phyloP scores from a whole-genome alignment of 1,139 yeast species.

The Kodamaea sp. region DNA sequence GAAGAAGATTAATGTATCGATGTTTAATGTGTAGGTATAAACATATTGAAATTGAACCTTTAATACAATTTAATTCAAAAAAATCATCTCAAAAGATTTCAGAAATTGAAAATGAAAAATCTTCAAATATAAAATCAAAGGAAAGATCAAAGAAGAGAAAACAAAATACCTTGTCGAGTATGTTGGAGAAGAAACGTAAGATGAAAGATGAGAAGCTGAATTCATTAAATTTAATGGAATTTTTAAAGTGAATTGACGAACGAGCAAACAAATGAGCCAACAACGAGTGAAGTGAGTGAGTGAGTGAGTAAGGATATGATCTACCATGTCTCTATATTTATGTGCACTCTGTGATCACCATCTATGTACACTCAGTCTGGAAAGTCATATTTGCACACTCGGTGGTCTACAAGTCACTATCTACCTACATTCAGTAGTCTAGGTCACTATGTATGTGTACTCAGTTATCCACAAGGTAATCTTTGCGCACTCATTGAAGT shows the following conservation, averaged over 20 bases:
- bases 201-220: constrained; percentile 26
- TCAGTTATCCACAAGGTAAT: no score
- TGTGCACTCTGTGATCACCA: no score
- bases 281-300: no score
- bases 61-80: constrained; percentile 9
- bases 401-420: no score
- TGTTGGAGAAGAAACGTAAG: constrained; percentile 44
- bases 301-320: no score
- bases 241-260: constrained; percentile 27
- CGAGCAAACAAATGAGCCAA: no score
- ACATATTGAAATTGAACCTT: constrained; percentile 7
- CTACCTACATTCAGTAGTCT: no score
- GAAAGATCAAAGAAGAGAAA: constrained; percentile 30
- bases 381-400: no score
- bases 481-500: no score
- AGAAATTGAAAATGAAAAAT: constrained; percentile 20
- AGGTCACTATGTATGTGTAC: no score
- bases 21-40: constrained; percentile 29
- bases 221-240: constrained; percentile 47
- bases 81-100: background rate
- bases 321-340: no score
- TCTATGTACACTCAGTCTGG: no score
- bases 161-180: constrained; percentile 30
- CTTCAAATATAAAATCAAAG: constrained; percentile 23
- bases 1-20: constrained; percentile 21